Evolutionary conservation across 2,329 filamentous ascomycete genomes (phyloP), one percentile per base, ranked within the genome.

Genomic region (Nectriaceae sp.): DNA sequence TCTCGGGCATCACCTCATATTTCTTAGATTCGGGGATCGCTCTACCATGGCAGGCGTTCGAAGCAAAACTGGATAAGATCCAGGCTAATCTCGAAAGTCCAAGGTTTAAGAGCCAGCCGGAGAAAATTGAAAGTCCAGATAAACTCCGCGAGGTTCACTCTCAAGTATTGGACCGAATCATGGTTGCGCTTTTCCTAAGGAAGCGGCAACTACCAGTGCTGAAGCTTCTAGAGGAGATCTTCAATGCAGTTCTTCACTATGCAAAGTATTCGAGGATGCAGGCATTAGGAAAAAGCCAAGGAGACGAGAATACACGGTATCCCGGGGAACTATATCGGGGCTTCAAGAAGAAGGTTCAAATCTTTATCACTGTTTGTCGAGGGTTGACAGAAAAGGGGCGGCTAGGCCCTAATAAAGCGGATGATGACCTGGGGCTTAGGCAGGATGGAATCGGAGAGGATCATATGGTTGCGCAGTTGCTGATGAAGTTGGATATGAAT

Each of bases 21-120:
- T 88, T 92, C 59, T 87, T 95, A 54, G 89, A 93, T 49, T 80
- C 84, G 1, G 91, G 87, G 2, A 85, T 97, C 42, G 79, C 80
- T 6, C 76, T 79, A 15, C 83, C 86, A 0, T 97, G 93, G 92
- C 73, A 72, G 19, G 72, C 74, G 0, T 93, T 97, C 51, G 82
- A 88, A 41, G 63, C 64, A 0, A 87, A 83, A 56, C 73, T 97
- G 0, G 74, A 83, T 21, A 75, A 72, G 8, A 76, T 94, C 13
- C 80, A 93, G 65, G 62, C 61, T 2, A 75, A 76, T 16, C 70
- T 93, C 0, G 69, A 72, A 13, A 68, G 64, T 1, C 73, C 75
- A 1, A 73, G 61, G 1, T 71, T 74, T 2, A 75, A 42, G 19
- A 47, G 42, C 13, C 48, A 45, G 75, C 43, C 56, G 42, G 57